These are phyloP conservation scores for Sporothrix protearum DNA, from an alignment of 2,329 filamentous ascomycete species.

Conservation along the genomic window DNA sequence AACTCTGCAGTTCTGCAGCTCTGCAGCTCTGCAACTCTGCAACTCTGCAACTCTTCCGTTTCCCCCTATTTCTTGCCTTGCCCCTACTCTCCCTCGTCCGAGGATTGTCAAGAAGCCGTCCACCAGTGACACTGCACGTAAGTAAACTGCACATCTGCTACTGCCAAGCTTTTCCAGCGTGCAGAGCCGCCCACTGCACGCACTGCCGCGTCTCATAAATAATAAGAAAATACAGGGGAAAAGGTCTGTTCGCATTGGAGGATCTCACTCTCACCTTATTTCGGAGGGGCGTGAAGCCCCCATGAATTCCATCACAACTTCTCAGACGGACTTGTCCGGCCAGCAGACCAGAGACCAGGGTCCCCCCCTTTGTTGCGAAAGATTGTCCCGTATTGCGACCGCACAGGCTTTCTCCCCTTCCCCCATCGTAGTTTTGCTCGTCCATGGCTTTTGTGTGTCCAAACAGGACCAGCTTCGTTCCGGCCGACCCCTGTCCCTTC, in stretches of 20 bases:
- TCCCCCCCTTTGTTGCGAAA: constrained; percentile 8
- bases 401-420: not conserved
- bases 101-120: constrained; percentile 11
- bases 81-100: not conserved
- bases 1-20: not conserved
- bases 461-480: constrained; percentile 21
- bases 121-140: not conserved
- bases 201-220: constrained; percentile 1
- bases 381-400: constrained; percentile 9
- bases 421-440: not conserved
- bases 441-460: not conserved
- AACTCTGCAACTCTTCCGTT: not conserved
- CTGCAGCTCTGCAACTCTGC: not conserved
- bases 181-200: constrained; percentile 4
- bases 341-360: not conserved
- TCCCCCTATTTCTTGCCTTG: not conserved
- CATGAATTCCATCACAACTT: not conserved
- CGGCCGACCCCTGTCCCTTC: not conserved
- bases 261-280: not conserved
- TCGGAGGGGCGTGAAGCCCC: not conserved
- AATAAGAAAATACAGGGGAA: no score
- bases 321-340: not conserved
- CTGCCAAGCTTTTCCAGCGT: not conserved
- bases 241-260: constrained; percentile 6
- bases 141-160: not conserved